Percentiles rank a stretch among this genome's conserved stretches.
Evolutionary conservation across 2,329 filamentous ascomycete genomes (phyloP).

Genomic region (Fusarium sp.): DNA sequence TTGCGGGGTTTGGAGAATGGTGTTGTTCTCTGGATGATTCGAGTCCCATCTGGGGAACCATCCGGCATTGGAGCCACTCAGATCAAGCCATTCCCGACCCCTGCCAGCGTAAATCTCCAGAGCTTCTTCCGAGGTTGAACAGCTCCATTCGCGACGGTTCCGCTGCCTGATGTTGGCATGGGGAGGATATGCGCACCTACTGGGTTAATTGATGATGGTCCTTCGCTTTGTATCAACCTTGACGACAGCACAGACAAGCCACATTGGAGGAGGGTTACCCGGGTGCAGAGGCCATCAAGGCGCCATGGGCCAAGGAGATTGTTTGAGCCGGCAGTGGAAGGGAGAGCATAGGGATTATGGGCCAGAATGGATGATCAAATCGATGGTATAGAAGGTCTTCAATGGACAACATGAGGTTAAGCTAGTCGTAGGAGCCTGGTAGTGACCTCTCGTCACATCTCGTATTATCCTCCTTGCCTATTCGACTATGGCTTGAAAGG

Average conservation of each 20-base stretch:
- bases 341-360: not conserved
- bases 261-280: not conserved
- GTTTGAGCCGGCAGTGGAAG: not conserved
- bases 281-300: not conserved
- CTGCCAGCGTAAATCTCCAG: not conserved
- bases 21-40: not conserved
- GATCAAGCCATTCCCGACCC: not conserved
- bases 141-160: too few relatives aligned
- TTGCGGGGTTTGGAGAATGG: not conserved
- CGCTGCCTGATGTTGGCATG: not conserved
- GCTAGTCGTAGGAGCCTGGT: too few relatives aligned
- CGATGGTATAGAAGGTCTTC: not conserved
- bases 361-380: not conserved
- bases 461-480: not conserved
- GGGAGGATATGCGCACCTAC: not conserved
- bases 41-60: not conserved
- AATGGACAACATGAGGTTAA: too few relatives aligned
- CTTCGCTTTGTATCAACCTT: not conserved
- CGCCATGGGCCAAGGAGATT: not conserved
- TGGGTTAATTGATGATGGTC: not conserved
- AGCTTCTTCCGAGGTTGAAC: not conserved
- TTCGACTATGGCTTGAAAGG: not conserved
- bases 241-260: not conserved
- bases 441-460: not conserved
- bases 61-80: not conserved